Evolutionary conservation across 108 stramenopile genomes (phyloP).

Genomic region (Schizochytrium sp.): DNA sequence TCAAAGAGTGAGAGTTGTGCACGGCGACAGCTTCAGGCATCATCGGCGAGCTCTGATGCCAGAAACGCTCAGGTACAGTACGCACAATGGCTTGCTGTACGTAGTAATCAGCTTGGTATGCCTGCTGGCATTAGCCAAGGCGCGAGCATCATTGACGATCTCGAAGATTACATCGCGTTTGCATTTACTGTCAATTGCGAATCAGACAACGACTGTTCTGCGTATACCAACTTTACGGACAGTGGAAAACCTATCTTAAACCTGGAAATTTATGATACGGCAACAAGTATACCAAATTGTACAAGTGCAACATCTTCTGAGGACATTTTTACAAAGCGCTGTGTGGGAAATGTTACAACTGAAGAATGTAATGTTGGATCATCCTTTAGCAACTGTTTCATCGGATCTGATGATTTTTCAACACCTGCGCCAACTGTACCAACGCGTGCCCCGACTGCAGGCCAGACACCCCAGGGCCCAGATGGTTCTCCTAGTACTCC

Average conservation of each 20-base stretch:
- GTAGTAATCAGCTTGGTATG: neutral
- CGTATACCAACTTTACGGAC: neutral
- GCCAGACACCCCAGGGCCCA: neutral
- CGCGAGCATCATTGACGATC: neutral
- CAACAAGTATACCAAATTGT: neutral
- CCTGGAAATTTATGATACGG: neutral
- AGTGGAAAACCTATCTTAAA: neutral
- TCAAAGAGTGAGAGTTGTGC: neutral
- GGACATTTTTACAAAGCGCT: neutral
- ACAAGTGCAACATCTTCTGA: neutral
- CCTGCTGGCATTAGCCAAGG: neutral
- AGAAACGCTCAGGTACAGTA: neutral
- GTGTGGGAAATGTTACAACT: neutral
- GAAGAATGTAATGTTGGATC: neutral
- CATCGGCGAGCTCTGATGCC: neutral
- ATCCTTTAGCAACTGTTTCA: neutral
- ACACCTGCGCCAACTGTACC: neutral
- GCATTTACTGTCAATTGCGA: constrained; percentile 1
- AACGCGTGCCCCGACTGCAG: neutral
- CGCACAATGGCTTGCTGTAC: neutral
- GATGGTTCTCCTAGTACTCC: neutral
- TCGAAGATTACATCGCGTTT: neutral
- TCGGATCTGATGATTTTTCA: neutral
- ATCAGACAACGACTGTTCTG: neutral
- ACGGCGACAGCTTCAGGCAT: no score